These are phyloP conservation scores for Neofusicoccum ribis DNA, from an alignment of 2,329 filamentous ascomycete genomes.

Conservation along the genomic window DNA sequence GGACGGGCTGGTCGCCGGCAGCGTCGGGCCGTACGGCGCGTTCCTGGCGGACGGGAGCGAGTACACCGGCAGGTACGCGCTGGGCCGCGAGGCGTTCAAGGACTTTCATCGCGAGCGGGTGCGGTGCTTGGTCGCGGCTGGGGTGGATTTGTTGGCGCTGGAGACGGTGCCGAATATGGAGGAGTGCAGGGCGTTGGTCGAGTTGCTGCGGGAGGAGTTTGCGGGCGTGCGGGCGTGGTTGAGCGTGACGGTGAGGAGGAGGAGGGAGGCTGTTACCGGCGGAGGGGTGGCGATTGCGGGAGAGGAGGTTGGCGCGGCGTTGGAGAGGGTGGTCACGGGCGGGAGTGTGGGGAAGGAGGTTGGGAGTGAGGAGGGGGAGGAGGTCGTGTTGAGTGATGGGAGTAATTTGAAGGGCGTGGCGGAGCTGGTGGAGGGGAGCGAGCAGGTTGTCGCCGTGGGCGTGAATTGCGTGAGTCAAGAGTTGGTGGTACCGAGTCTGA, in stretches of 20 bases:
- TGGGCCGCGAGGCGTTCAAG: slow-evolving; percentile 35
- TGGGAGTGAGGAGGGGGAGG: slow-evolving; percentile 24
- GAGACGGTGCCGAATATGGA: slow-evolving; percentile 47
- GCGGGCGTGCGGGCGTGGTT: slow-evolving; percentile 41
- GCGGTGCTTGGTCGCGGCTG: slow-evolving; percentile 41
- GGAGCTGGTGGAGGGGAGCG: slow-evolving; percentile 27
- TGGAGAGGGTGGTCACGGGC: not conserved
- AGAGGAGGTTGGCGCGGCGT: not conserved
- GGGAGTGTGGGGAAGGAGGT: not conserved
- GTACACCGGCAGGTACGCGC: slow-evolving; percentile 46
- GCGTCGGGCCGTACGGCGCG: slow-evolving; percentile 51
- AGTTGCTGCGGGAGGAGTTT: slow-evolving; percentile 41
- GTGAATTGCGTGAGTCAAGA: slow-evolving; percentile 47
- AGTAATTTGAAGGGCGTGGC: slow-evolving; percentile 39
- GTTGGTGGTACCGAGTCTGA: slow-evolving; percentile 35
- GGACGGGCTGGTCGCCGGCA: slow-evolving; percentile 42
- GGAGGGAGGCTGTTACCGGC: not conserved
- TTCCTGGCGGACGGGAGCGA: slow-evolving; percentile 49
- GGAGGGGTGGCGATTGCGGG: not conserved
- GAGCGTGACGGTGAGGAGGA: slow-evolving; percentile 38
- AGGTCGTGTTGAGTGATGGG: slow-evolving; percentile 43
- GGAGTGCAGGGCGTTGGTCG: slow-evolving; percentile 42
- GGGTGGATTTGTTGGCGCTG: slow-evolving; percentile 46
- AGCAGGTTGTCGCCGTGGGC: slow-evolving; percentile 44
- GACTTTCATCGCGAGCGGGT: slow-evolving; percentile 48